Evolutionary conservation across 1,139 yeast species (phyloP).

Genomic region (Petasospora fabianii): DNA sequence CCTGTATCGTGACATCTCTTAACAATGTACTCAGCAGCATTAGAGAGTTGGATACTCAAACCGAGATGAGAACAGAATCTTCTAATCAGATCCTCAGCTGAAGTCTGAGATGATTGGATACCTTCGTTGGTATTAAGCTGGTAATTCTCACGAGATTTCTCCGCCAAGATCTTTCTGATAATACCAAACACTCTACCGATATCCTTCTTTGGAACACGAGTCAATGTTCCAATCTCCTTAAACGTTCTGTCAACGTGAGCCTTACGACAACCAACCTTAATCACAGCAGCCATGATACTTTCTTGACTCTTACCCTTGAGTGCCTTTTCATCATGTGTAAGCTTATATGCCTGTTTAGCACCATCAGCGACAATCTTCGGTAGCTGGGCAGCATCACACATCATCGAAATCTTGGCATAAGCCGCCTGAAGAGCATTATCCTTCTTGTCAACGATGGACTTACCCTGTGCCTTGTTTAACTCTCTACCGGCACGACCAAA

Average conservation of each 20-base stretch:
- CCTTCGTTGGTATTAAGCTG: slow-evolving; percentile 39
- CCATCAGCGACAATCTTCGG: slow-evolving; percentile 97
- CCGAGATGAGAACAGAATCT: slow-evolving; percentile 96
- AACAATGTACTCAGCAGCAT: slow-evolving; percentile 92
- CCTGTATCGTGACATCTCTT: slow-evolving; percentile 87
- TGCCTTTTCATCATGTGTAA: slow-evolving; percentile 84
- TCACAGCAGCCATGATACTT: slow-evolving; percentile 95
- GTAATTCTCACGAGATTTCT: slow-evolving; percentile 39
- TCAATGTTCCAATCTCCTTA: slow-evolving; percentile 93
- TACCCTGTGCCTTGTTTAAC: slow-evolving; percentile 83
- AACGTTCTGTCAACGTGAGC: slow-evolving; percentile 94
- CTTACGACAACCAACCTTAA: slow-evolving; percentile 90
- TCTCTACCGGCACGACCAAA: slow-evolving; percentile 67
- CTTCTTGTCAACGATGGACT: slow-evolving; percentile 77
- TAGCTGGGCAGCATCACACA: slow-evolving; percentile 95
- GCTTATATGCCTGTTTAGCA: slow-evolving; percentile 92
- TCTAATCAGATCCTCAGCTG: slow-evolving; percentile 91
- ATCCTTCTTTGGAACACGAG: slow-evolving; percentile 91
- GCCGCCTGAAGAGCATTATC: slow-evolving; percentile 89
- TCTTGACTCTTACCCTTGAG: slow-evolving; percentile 91
- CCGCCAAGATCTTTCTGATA: slow-evolving; percentile 72
- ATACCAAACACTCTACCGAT: slow-evolving; percentile 85
- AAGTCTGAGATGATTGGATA: slow-evolving; percentile 81
- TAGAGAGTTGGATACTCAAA: slow-evolving; percentile 75
- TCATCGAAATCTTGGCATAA: slow-evolving; percentile 84